These are phyloP conservation scores for Coix lacrymajobi DNA, from an alignment of 176 grass and related monocot species.

Conservation along the genomic window DNA sequence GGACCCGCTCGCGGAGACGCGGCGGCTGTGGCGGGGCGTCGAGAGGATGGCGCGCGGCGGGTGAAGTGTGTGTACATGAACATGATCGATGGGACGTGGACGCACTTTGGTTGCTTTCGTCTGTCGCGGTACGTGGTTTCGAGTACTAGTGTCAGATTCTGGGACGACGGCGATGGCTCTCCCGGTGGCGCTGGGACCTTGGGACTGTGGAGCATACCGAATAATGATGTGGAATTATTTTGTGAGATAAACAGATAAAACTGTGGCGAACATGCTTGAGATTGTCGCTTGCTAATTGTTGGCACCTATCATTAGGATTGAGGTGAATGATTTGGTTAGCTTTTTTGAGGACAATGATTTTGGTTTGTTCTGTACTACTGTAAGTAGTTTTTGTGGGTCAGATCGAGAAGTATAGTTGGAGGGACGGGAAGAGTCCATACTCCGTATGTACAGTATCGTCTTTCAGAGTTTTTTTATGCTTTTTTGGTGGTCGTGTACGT, in stretches of 20 bases:
- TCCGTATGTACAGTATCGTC: no score
- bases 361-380: background rate
- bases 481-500: no score
- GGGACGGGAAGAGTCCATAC: no score
- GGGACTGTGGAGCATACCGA: background rate
- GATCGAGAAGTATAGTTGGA: no score
- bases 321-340: background rate
- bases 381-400: background rate
- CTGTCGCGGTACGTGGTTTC: conserved; percentile 16
- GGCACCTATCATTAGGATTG: background rate
- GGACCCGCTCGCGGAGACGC: conserved; percentile 57
- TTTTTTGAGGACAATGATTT: background rate
- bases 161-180: background rate
- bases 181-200: background rate
- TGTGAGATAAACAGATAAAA: background rate
- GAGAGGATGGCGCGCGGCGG: conserved; percentile 46
- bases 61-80: background rate
- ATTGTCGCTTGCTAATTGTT: background rate
- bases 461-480: no score
- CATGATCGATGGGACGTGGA: background rate
- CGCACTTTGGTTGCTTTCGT: conserved; percentile 28
- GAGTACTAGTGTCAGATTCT: conserved; percentile 26
- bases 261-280: background rate
- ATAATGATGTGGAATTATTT: background rate
- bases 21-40: conserved; percentile 62